Base-by-base conservation (phyloP, 208 protist species). In the Leishmania mexicana region DNA sequence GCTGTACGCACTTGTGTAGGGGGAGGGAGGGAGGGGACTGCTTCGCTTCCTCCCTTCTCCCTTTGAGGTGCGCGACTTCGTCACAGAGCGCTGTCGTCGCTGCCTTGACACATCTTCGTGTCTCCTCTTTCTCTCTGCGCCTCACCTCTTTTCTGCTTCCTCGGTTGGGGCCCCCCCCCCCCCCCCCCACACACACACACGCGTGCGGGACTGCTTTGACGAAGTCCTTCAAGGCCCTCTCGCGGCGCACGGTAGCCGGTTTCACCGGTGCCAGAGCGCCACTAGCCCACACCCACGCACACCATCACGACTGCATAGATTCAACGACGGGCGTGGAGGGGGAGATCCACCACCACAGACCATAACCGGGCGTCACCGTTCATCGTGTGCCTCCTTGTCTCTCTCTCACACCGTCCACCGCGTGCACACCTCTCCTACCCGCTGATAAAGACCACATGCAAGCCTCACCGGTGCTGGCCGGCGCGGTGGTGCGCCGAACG, bases 401-500 rank as follows among this genome's bases (percentile, higher is more conserved):
- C 60, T 71, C 65, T 71, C 3, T 28, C 15, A 49, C 19, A 49
- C 35, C 7, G 40, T 6, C 35, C 67, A 6, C 49, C 67, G 42
- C 67, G 68, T 74, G 47, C 28, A 28, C 71, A 38, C 45, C 24
- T 53, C 24, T 51, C 31, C 71, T 35, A 17, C 49, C 10, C 35
- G 5, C 53, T 57, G 6, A 28, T n/a, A 40, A 24, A 38, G 17
- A 24, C 73, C 19, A 54, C 21, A 85, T 85, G 82, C 62, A 80
- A 17, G 28, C 31, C 19, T 78, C 82, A 45, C 28, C n/a, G 0
- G 31, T 79, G 47, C 74, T 79, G 4, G 3, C 40, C 31, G 78
- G 78, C 10, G 78, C 82, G 17, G 82, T 51, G 7, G 71, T 70
- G 64, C 67, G 65, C 62, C 58, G 38, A n/a, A 47, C 77, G n/a